phyloP scores from a whole-genome alignment of 257 asterid species.

The Fraxinus cuspidata region DNA sequence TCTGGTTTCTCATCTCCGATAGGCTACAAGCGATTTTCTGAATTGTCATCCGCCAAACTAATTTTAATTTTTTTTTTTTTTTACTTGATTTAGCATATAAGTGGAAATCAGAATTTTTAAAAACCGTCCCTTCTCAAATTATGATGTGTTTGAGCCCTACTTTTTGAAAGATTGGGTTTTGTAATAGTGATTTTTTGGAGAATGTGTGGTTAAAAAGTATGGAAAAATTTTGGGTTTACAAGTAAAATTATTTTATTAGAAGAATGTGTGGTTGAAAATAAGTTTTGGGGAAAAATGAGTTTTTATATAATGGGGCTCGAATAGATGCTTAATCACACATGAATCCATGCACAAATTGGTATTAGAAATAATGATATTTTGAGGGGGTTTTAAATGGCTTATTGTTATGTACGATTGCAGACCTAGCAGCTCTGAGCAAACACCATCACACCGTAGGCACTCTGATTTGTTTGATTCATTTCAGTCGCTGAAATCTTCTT shows the following conservation, averaged over 20 bases:
- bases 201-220: too few species aligned
- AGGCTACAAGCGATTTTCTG: slow-evolving; percentile 1
- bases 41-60: not conserved
- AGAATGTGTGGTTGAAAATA: too few species aligned
- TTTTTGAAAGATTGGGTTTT: too few species aligned
- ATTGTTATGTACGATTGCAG: slow-evolving; percentile 41
- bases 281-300: too few species aligned
- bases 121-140: not conserved
- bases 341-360: not conserved
- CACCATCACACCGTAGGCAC: slow-evolving; percentile 45
- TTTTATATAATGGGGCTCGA: too few species aligned
- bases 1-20: slow-evolving; percentile 13
- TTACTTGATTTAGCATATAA: not conserved
- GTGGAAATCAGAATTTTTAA: not conserved
- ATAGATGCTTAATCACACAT: not conserved
- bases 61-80: not conserved
- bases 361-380: not conserved
- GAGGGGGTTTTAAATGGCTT: slow-evolving; percentile 10
- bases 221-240: too few species aligned
- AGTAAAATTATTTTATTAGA: too few species aligned
- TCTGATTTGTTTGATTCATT: slow-evolving; percentile 81
- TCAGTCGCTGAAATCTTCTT: slow-evolving; percentile 62
- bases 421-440: slow-evolving; percentile 57
- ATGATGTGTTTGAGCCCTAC: too few species aligned
- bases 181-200: too few species aligned